Conservation (phyloP, 768 basidiomycete genomes). For the Tremella yokohamensis region DNA sequence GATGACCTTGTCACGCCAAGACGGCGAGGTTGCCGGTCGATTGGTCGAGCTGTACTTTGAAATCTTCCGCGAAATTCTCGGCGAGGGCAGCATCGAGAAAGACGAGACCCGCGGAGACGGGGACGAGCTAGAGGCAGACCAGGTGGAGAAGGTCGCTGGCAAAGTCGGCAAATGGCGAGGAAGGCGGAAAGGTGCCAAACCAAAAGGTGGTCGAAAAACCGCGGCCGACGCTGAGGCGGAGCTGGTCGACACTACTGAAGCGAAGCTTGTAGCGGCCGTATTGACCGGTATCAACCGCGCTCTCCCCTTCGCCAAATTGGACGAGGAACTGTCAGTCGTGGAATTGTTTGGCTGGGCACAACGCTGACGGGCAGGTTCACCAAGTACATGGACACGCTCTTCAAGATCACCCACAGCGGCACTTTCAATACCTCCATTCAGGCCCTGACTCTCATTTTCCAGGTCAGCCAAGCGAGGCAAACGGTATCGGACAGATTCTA, state of each 20-base stretch:
- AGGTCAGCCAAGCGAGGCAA: conserved; percentile 56
- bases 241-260: conserved; percentile 71
- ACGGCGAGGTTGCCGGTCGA: conserved; percentile 69
- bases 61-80: conserved; percentile 82
- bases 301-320: conserved; percentile 82
- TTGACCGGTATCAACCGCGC: conserved; percentile 93
- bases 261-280: conserved; percentile 80
- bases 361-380: conserved; percentile 60
- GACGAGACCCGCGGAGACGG: conserved; percentile 31
- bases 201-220: conserved; percentile 44
- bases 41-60: conserved; percentile 91
- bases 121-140: conserved; percentile 47
- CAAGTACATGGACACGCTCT: conserved; percentile 85
- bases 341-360: not conserved
- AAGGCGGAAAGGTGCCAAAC: conserved; percentile 45
- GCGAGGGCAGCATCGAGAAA: conserved; percentile 54
- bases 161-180: conserved; percentile 52
- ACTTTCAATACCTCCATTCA: conserved; percentile 97
- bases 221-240: conserved; percentile 44
- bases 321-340: conserved; percentile 62
- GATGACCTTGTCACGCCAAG: conserved; percentile 65
- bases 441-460: conserved; percentile 81
- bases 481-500: conserved; percentile 55
- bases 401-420: conserved; percentile 88
- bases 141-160: conserved; percentile 53